These are phyloP conservation scores for Aspergillus steynii DNA, from an alignment of 495 filamentous ascomycete genomes.

Conservation along the genomic window DNA sequence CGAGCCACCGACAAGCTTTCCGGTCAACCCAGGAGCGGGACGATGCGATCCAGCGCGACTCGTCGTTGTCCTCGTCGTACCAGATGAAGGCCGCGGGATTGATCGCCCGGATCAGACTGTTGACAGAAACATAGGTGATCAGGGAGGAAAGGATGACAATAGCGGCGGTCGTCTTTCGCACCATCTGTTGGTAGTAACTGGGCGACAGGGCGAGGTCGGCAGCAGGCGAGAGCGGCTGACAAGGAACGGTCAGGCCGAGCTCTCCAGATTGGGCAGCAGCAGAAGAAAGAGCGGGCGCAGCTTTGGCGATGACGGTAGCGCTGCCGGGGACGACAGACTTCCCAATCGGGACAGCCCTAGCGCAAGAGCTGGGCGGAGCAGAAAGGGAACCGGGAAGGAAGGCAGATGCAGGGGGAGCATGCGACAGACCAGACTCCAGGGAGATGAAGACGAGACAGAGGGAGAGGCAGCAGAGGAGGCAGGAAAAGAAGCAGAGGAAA, in stretches of 20 bases:
- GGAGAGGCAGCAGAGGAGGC: slow-evolving; percentile 6
- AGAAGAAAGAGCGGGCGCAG: slow-evolving; percentile 6
- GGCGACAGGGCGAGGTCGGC: slow-evolving; percentile 23
- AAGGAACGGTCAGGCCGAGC: slow-evolving; percentile 6
- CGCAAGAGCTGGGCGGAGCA: slow-evolving; percentile 11
- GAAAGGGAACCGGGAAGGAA: slow-evolving; percentile 3
- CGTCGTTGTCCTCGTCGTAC: slow-evolving; percentile 54
- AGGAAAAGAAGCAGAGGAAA: slow-evolving; percentile 7
- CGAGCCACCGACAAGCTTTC: slow-evolving; percentile 71
- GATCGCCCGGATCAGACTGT: slow-evolving; percentile 37
- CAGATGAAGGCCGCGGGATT: slow-evolving; percentile 39
- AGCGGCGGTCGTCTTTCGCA: slow-evolving; percentile 37
- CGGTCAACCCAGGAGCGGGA: slow-evolving; percentile 73
- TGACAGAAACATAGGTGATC: slow-evolving; percentile 49
- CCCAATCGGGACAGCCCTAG: slow-evolving; percentile 17
- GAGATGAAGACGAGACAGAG: slow-evolving; percentile 1
- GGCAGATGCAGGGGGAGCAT: not conserved
- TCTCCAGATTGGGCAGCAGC: slow-evolving; percentile 10
- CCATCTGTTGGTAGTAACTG: slow-evolving; percentile 41
- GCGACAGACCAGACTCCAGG: not conserved
- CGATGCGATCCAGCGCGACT: slow-evolving; percentile 68
- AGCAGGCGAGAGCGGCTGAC: slow-evolving; percentile 4
- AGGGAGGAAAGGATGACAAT: slow-evolving; percentile 44
- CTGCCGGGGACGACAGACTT: slow-evolving; percentile 16
- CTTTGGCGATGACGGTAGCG: not conserved